phyloP scores from a whole-genome alignment of 2,329 filamentous ascomycete species.

The Sporothrix inflata region DNA sequence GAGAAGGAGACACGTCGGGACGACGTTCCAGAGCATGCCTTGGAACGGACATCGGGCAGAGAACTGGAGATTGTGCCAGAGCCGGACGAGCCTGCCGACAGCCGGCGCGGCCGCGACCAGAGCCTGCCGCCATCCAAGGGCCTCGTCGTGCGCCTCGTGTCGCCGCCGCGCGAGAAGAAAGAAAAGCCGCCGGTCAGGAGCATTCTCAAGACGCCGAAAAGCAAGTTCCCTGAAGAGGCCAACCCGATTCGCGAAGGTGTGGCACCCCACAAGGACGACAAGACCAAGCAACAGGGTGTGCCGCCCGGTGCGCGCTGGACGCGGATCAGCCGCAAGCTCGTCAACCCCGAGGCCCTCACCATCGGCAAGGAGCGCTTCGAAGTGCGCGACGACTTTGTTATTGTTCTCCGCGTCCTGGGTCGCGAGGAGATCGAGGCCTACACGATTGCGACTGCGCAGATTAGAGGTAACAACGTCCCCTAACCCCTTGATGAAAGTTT shows the following conservation, averaged over 20 bases:
- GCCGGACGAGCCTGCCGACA: background rate
- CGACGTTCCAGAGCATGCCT: background rate
- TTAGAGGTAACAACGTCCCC: constrained; percentile 66
- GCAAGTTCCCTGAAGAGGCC: constrained; percentile 83
- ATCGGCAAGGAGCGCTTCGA: constrained; percentile 90
- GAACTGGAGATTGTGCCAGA: constrained; percentile 13
- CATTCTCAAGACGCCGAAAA: constrained; percentile 81
- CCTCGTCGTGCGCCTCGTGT: constrained; percentile 65
- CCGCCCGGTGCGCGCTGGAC: constrained; percentile 86
- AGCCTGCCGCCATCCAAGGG: constrained; percentile 28
- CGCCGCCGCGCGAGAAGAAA: constrained; percentile 62
- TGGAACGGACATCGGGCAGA: background rate
- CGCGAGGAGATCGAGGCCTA: constrained; percentile 90
- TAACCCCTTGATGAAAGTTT: background rate
- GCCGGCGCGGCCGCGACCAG: constrained; percentile 24
- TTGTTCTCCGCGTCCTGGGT: constrained; percentile 83
- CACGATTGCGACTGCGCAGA: constrained; percentile 76
- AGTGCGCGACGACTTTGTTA: constrained; percentile 89
- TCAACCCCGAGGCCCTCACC: constrained; percentile 86
- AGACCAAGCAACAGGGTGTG: constrained; percentile 68
- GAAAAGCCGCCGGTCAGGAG: constrained; percentile 69
- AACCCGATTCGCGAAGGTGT: constrained; percentile 86
- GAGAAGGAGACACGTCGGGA: constrained; percentile 6
- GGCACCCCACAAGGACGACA: constrained; percentile 87
- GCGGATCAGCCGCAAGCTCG: constrained; percentile 83